These are phyloP conservation scores for Centrapalus pauciflorus DNA, from an alignment of 129 eudicot genomes.

Conservation along the genomic window DNA sequence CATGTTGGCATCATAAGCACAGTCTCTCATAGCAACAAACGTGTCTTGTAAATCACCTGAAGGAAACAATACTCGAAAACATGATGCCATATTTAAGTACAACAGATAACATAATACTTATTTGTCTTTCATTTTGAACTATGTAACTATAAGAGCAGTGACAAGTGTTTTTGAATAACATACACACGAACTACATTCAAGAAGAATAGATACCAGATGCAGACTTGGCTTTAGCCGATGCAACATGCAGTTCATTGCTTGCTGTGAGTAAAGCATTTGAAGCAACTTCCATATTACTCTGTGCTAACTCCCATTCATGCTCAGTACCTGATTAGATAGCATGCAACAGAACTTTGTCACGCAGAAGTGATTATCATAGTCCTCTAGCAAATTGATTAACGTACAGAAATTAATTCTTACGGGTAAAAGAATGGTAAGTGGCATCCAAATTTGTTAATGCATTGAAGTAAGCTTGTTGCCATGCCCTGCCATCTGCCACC, in stretches of 20 bases:
- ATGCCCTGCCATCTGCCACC: slow-evolving; percentile 67
- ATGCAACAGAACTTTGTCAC: slow-evolving; percentile 7
- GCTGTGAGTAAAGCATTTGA: slow-evolving; percentile 70
- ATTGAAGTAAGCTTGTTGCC: slow-evolving; percentile 87
- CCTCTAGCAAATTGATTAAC: slow-evolving; percentile 1
- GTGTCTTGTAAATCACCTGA: slow-evolving; percentile 84
- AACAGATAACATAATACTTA: not conserved
- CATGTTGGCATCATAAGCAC: slow-evolving; percentile 80
- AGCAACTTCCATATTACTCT: slow-evolving; percentile 82
- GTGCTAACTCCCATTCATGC: slow-evolving; percentile 88
- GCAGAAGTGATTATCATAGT: not conserved
- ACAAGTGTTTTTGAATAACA: not conserved
- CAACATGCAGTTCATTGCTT: slow-evolving; percentile 67
- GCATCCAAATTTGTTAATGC: slow-evolving; percentile 71
- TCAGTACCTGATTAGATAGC: slow-evolving; percentile 61
- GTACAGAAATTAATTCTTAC: slow-evolving; percentile 42
- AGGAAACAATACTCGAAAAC: slow-evolving; percentile 17
- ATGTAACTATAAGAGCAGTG: not conserved
- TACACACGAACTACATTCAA: not conserved
- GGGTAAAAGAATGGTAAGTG: slow-evolving; percentile 73
- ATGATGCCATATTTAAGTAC: slow-evolving; percentile 4
- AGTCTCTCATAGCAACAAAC: slow-evolving; percentile 87
- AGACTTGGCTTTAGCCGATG: slow-evolving; percentile 75
- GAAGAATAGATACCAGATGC: slow-evolving; percentile 58
- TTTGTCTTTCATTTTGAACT: not conserved